phyloP scores from a whole-genome alignment of 495 filamentous ascomycete genomes.

The Penicillium chermesinum region DNA sequence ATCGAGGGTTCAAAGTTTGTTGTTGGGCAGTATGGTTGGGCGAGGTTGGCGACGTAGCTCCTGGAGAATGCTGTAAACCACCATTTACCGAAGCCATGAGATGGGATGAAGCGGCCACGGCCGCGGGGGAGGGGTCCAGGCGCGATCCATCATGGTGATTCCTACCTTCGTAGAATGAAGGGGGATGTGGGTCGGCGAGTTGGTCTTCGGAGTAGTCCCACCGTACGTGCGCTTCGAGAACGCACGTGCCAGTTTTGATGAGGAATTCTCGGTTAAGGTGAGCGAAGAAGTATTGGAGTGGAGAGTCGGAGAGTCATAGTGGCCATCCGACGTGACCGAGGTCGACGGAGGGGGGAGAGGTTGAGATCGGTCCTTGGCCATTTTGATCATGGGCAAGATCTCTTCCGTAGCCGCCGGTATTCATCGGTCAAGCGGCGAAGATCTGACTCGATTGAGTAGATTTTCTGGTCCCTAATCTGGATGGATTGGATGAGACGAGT shows the following conservation, averaged over 20 bases:
- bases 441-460: constrained; percentile 73
- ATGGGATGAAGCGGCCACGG: constrained; percentile 70
- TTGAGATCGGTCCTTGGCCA: constrained; percentile 85
- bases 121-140: constrained; percentile 59
- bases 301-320: constrained; percentile 32
- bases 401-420: constrained; percentile 83
- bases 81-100: constrained; percentile 68
- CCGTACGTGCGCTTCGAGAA: constrained; percentile 93
- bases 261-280: constrained; percentile 24
- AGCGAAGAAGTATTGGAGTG: constrained; percentile 41
- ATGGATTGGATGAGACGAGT: constrained; percentile 83
- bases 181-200: constrained; percentile 73
- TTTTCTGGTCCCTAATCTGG: constrained; percentile 78
- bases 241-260: constrained; percentile 21
- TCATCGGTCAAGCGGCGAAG: constrained; percentile 76
- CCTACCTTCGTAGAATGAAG: constrained; percentile 50
- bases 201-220: constrained; percentile 66
- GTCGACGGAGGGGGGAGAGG: constrained; percentile 63
- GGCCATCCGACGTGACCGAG: constrained; percentile 17
- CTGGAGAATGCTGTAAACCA: constrained; percentile 59
- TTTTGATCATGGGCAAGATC: constrained; percentile 78
- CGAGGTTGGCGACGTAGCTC: constrained; percentile 81
- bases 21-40: constrained; percentile 53
- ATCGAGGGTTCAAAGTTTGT: constrained; percentile 43
- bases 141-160: constrained; percentile 45